These are phyloP conservation scores for Thielaviopsis cerberus DNA, from an alignment of 2,329 filamentous ascomycete genomes.

Conservation along the genomic window DNA sequence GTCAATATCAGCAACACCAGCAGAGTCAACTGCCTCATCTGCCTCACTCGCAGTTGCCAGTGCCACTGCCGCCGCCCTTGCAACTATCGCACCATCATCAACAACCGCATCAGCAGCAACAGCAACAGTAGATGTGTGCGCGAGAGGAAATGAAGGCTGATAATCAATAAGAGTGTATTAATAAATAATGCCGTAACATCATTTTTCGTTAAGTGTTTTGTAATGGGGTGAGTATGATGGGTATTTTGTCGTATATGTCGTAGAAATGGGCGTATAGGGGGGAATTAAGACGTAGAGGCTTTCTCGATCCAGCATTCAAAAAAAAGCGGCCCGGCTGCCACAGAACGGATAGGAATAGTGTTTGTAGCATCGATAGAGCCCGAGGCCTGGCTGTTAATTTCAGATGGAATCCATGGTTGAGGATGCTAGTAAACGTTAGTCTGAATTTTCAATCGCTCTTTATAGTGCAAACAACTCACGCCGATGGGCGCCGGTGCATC, in stretches of 20 bases:
- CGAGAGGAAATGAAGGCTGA: neutral
- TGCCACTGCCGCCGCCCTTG: neutral
- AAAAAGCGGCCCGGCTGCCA: slow-evolving; percentile 40
- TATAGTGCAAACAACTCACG: slow-evolving; percentile 22
- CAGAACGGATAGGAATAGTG: slow-evolving; percentile 27
- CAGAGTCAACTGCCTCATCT: neutral
- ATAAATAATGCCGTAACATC: slow-evolving; percentile 10
- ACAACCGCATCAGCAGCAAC: neutral
- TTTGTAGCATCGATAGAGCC: neutral
- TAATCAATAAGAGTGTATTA: slow-evolving; percentile 7
- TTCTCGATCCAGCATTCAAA: slow-evolving; percentile 50
- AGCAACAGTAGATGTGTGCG: neutral
- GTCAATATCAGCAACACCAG: neutral
- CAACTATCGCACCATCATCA: neutral
- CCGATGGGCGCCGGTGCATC: slow-evolving; percentile 38
- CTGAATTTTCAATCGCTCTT: neutral
- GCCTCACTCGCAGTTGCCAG: neutral
- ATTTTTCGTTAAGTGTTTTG: slow-evolving; percentile 1
- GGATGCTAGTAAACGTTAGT: slow-evolving; percentile 26
- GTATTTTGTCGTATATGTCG: slow-evolving; percentile 16
- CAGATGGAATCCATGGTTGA: slow-evolving; percentile 41
- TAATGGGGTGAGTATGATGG: neutral
- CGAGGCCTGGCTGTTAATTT: slow-evolving; percentile 24
- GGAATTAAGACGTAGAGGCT: slow-evolving; percentile 21
- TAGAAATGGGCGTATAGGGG: neutral